A percentile compares a stretch with the other conserved stretches of the same genome.
Conservation (phyloP, 2,329 filamentous ascomycete species). For the Exutisphaerella laricina region DNA sequence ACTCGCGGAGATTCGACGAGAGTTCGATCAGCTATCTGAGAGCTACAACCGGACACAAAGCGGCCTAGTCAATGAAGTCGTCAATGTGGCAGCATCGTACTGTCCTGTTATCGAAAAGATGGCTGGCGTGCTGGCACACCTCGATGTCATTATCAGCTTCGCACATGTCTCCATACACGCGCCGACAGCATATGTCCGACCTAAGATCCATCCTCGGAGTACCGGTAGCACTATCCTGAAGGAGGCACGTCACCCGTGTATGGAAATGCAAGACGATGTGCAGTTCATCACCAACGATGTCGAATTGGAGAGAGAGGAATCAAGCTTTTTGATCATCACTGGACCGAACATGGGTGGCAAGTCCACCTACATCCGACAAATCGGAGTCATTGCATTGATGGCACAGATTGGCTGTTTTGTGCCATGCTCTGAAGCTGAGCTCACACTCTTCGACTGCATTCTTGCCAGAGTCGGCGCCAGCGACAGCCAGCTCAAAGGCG, state of each 20-base stretch:
- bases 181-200: slow-evolving; percentile 83
- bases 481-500: slow-evolving; percentile 94
- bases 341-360: slow-evolving; percentile 99
- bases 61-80: slow-evolving; percentile 86
- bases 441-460: slow-evolving; percentile 95
- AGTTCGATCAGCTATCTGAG: slow-evolving; percentile 88
- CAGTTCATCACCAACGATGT: slow-evolving; percentile 99
- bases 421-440: slow-evolving; percentile 79
- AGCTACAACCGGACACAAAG: slow-evolving; percentile 94
- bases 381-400: slow-evolving; percentile 94
- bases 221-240: slow-evolving; percentile 83
- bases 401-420: slow-evolving; percentile 96
- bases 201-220: slow-evolving; percentile 82
- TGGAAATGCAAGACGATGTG: slow-evolving; percentile 98
- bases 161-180: slow-evolving; percentile 92
- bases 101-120: slow-evolving; percentile 86
- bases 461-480: slow-evolving; percentile 92
- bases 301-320: slow-evolving; percentile 66
- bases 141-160: slow-evolving; percentile 92
- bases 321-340: slow-evolving; percentile 92
- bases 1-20: slow-evolving; percentile 73
- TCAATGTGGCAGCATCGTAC: slow-evolving; percentile 89
- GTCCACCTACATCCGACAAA: slow-evolving; percentile 96
- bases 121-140: slow-evolving; percentile 79
- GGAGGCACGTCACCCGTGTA: slow-evolving; percentile 91